These are phyloP conservation scores for Neurospora sp. DNA, from an alignment of 495 filamentous ascomycete species.

Conservation along the genomic window DNA sequence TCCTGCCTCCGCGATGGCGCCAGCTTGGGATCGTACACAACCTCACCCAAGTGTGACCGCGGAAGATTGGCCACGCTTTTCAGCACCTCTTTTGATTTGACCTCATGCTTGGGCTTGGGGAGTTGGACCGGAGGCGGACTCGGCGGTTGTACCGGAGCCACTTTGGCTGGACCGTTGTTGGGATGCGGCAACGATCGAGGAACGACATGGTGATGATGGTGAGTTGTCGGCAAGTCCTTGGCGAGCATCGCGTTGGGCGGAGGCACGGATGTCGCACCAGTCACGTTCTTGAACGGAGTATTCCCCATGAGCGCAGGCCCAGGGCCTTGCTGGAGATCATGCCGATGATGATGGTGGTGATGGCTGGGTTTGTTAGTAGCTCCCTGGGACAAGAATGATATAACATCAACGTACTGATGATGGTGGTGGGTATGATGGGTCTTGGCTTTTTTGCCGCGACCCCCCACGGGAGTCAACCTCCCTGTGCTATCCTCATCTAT, in stretches of 20 bases:
- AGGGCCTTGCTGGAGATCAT: slow-evolving; percentile 52
- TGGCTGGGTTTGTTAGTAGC: slow-evolving; percentile 38
- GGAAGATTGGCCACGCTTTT: slow-evolving; percentile 58
- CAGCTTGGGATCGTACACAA: slow-evolving; percentile 42
- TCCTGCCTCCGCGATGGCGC: slow-evolving; percentile 43
- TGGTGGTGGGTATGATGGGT: slow-evolving; percentile 51
- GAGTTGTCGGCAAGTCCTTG: slow-evolving; percentile 35
- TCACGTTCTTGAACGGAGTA: slow-evolving; percentile 31
- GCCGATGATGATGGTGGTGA: slow-evolving; percentile 68
- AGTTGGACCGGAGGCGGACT: slow-evolving; percentile 24
- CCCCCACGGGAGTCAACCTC: slow-evolving; percentile 39
- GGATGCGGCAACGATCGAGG: slow-evolving; percentile 13
- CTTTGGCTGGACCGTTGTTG: slow-evolving; percentile 17
- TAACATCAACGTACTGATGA: slow-evolving; percentile 42
- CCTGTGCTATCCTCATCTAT: slow-evolving; percentile 51
- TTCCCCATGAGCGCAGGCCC: slow-evolving; percentile 31
- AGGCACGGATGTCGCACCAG: slow-evolving; percentile 42
- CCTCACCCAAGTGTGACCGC: slow-evolving; percentile 67
- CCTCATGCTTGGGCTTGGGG: slow-evolving; percentile 48
- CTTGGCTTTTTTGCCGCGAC: slow-evolving; percentile 49
- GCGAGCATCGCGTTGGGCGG: slow-evolving; percentile 40
- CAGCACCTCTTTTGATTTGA: slow-evolving; percentile 57
- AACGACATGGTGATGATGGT: slow-evolving; percentile 25
- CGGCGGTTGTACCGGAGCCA: slow-evolving; percentile 29
- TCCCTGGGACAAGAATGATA: slow-evolving; percentile 5